Base-by-base conservation (phyloP, 2,329 filamentous ascomycete species). In the Phoma herbarum region DNA sequence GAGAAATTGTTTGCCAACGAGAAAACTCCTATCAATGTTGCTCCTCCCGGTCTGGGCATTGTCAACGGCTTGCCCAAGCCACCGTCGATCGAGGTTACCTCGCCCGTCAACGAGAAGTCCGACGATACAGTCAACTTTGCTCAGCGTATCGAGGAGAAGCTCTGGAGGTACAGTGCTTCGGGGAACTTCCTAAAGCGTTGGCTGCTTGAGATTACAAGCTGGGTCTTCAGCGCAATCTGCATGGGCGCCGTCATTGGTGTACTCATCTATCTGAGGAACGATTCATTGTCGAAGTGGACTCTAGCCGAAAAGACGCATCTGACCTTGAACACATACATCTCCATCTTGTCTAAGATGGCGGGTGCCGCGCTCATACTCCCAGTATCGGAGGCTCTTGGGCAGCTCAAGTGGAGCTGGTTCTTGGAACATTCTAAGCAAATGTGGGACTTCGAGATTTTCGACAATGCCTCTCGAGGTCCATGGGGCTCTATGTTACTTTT, bases 331-430 rank as follows among this genome's bases (percentile, higher is more conserved):
- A 58, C 74, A 0, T 72, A 65, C 14, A 69, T 77, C 8, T 66
- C 72, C 0, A 47, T 76, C 0, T 56, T 77, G 0, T 71, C 73
- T 0, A 69, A 62, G n/a, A 65, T 76, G 11, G 69, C 71, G 0
- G 70, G 67, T 4, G 73, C 70, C 2, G 67, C 73, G 0, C 61
- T 76, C 0, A 59, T 75, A 0, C 44, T 76, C 0, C 74, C 73
- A 0, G 62, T 71, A 0, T 66, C 72, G 0, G 73, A 77, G 43
- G 71, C 70, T 0, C 52, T 77, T 0, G 75, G 75, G 0, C 75
- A 77, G 41, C 33, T 75, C 2, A 77, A 77, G 18, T 77, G 75
- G 75, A 71, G 62, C 16, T 76, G 75, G 75, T 76, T 76, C 12
- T 28, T 56, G 2, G 45, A 60, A 0, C 33, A 72, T 5, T 69